A percentile compares a stretch with the other conserved stretches of the same genome.
These are phyloP conservation scores for Boletus huronensis DNA, from an alignment of 768 basidiomycete genomes.

Conservation along the genomic window DNA sequence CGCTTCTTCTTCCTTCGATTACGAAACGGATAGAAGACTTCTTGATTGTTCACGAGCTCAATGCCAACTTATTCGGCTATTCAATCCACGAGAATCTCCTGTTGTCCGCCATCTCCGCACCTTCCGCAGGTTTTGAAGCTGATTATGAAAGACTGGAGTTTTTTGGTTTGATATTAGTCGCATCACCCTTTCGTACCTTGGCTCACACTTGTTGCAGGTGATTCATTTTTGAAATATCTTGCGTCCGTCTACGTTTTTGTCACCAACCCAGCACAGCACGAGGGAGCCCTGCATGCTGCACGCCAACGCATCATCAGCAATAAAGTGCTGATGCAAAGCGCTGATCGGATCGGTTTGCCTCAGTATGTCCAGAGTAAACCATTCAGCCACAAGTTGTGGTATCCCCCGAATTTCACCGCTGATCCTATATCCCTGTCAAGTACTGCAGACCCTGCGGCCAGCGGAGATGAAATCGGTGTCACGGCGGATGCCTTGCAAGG, in stretches of 20 bases:
- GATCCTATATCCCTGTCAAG: constrained; percentile 20
- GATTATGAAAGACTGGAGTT: constrained; percentile 86
- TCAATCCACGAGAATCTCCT: constrained; percentile 60
- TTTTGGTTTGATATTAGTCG: constrained; percentile 49
- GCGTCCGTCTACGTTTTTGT: constrained; percentile 73
- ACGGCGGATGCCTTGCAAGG: constrained; percentile 4
- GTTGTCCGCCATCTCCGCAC: constrained; percentile 64
- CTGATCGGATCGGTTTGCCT: constrained; percentile 58
- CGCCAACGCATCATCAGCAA: constrained; percentile 77
- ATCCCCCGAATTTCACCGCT: constrained; percentile 44
- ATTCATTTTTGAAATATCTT: constrained; percentile 80
- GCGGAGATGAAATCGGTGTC: constrained; percentile 32
- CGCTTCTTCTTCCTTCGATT: constrained; percentile 71
- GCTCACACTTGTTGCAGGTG: constrained; percentile 43
- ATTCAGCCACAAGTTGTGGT: constrained; percentile 66
- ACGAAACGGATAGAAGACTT: constrained; percentile 68
- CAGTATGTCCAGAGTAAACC: constrained; percentile 70
- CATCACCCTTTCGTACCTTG: constrained; percentile 20
- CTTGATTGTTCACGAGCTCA: constrained; percentile 75
- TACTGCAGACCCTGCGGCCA: constrained; percentile 19
- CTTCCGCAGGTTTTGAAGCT: constrained; percentile 63
- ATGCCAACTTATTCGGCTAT: constrained; percentile 61
- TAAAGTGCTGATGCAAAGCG: constrained; percentile 53
- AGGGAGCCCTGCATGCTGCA: constrained; percentile 63
- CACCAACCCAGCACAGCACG: constrained; percentile 57